Evolutionary conservation across 2,329 filamentous ascomycete genomes (phyloP).

Genomic region (Claviceps spartinae): DNA sequence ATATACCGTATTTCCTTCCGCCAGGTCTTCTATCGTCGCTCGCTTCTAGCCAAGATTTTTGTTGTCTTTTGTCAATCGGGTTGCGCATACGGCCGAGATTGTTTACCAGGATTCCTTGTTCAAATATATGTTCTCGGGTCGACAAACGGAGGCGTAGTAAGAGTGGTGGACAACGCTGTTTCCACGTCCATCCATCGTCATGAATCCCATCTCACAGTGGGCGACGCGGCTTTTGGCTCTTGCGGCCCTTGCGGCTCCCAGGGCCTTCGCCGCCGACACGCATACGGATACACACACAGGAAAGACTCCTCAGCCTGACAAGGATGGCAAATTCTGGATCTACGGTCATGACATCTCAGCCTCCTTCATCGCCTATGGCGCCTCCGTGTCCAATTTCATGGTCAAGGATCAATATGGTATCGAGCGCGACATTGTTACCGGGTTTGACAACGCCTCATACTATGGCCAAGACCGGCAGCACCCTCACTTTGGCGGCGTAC

Average conservation of each 20-base stretch:
- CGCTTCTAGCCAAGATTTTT: no score
- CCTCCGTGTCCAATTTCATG: constrained; percentile 57
- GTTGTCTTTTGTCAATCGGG: no score
- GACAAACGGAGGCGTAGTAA: no score
- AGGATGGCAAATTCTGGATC: constrained; percentile 59
- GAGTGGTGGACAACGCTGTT: no score
- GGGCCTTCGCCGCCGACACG: constrained; percentile 6
- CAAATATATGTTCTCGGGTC: no score
- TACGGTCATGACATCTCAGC: constrained; percentile 51
- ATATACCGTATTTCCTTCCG: no score
- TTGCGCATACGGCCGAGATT: no score
- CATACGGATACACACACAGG: constrained; percentile 5
- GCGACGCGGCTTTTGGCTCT: constrained; percentile 6
- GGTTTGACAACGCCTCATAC: constrained; percentile 63
- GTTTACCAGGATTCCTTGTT: no score
- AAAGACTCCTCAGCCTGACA: constrained; percentile 28
- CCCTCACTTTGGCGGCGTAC: constrained; percentile 58
- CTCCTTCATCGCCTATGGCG: constrained; percentile 61
- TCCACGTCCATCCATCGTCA: constrained; percentile 1
- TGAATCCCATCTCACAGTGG: constrained; percentile 9
- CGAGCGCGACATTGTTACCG: constrained; percentile 56
- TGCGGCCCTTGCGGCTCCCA: constrained; percentile 9
- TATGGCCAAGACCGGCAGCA: constrained; percentile 52
- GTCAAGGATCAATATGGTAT: constrained; percentile 56
- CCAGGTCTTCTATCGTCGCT: no score